Evolutionary conservation across 2,329 filamentous ascomycete genomes (phyloP), one percentile per base, ranked within the genome.

Genomic region (Sordariomycetes sp.): DNA sequence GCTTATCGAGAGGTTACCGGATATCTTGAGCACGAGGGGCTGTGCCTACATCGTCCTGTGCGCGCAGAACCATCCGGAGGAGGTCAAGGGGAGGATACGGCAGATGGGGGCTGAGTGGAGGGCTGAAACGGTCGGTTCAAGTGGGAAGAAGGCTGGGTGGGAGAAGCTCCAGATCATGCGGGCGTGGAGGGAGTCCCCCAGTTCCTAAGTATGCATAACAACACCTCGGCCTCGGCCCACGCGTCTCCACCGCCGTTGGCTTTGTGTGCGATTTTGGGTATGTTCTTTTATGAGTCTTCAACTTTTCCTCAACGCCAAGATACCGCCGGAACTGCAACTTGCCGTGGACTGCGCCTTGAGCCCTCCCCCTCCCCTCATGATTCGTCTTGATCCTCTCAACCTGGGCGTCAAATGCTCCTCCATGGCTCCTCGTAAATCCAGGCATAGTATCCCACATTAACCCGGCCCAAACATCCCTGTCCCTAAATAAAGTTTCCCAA

Each of bases 11-110:
- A 77, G 81, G 37, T 72, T 99, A 62, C 87, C 89, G 0, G 68
- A 69, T 0, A 74, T 89, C 1, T 69, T 99, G 65, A 77, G 78
- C 1, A 67, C 69, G 0, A 75, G 85, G 37, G 94, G 94, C 0
- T 89, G 93, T 52, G 92, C 92, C 0, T 99, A 97, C 70, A 74
- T 99, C 58, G 72, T 99, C 59, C 79, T 99, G 4, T 97, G 94
- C 70, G 87, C 88, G 60, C 90, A 95, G 74, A 99, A 99, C 71
- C 86, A 83, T 69, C 94, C 94, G 0, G 84, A 86, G 28, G 74
- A 83, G 57, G 88, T 95, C 55, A 90, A 86, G 70, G 69, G 75
- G 60, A 73, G 79, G 54, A 81, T 94, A 60, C 72, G 74, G 48
- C 62, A 63, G 3, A 83, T 88, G 16, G 74, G 74, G 0, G 60